Evolutionary conservation across 2,329 filamentous ascomycete genomes (phyloP).

Genomic region (Neopestalotiopsis rosae): DNA sequence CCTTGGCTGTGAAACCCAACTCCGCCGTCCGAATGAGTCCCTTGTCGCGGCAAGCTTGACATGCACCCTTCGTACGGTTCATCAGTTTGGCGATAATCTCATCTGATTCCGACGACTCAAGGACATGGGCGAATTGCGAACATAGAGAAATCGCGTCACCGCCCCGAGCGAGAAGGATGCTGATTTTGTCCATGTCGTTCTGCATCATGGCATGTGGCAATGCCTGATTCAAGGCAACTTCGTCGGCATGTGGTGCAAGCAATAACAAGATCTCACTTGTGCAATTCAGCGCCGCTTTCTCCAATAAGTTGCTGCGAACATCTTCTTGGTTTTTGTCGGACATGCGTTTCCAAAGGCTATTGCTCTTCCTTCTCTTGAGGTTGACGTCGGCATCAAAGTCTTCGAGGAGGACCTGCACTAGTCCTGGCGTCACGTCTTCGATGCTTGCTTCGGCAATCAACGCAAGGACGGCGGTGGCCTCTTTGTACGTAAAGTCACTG

Average conservation of each 20-base stretch:
- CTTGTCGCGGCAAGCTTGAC: constrained; percentile 2
- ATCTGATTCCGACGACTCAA: neutral
- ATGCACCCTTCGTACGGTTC: neutral
- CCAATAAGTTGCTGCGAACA: neutral
- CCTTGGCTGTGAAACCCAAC: neutral
- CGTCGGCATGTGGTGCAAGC: neutral
- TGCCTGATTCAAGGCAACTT: neutral
- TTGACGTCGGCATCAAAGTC: neutral
- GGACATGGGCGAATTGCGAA: neutral
- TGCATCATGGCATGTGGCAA: neutral
- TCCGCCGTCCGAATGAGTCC: neutral
- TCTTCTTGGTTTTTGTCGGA: neutral
- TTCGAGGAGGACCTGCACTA: constrained; percentile 5
- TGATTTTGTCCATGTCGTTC: neutral
- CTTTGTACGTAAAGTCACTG: neutral
- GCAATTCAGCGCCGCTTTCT: neutral
- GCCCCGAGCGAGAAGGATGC: neutral
- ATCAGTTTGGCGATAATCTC: neutral
- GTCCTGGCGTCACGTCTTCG: neutral
- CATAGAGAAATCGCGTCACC: neutral
- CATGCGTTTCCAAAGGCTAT: neutral
- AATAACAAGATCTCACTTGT: neutral
- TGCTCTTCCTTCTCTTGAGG: neutral
- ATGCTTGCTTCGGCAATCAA: neutral
- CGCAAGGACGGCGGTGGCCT: constrained; percentile 6